phyloP scores from a whole-genome alignment of 2,329 filamentous ascomycete species.

The Xylaria multiplex region DNA sequence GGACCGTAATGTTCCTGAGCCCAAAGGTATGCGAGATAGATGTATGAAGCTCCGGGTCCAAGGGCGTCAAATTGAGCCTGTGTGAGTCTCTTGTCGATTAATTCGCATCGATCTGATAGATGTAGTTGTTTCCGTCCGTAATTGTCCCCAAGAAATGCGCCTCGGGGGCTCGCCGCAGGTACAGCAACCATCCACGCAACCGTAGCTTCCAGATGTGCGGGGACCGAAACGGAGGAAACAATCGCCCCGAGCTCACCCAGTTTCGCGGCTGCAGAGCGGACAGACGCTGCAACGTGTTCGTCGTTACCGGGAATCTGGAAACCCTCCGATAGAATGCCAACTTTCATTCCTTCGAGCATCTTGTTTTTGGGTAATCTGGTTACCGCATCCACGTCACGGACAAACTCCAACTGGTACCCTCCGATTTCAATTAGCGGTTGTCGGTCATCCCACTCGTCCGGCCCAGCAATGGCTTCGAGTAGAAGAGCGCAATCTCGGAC shows the following conservation, averaged over 20 bases:
- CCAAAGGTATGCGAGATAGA: slow-evolving; percentile 43
- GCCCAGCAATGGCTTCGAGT: slow-evolving; percentile 48
- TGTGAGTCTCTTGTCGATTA: slow-evolving; percentile 40
- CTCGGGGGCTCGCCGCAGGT: slow-evolving; percentile 25
- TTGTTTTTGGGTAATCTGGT: slow-evolving; percentile 8
- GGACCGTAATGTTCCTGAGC: slow-evolving; percentile 42
- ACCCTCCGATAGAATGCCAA: slow-evolving; percentile 48
- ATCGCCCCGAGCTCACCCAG: slow-evolving; percentile 44
- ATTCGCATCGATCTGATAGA: slow-evolving; percentile 41
- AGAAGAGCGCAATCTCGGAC: slow-evolving; percentile 47
- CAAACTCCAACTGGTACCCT: slow-evolving; percentile 32
- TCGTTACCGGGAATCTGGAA: slow-evolving; percentile 44
- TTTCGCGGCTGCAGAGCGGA: slow-evolving; percentile 43
- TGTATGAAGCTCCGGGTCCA: slow-evolving; percentile 42
- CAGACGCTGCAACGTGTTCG: slow-evolving; percentile 39
- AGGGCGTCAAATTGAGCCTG: slow-evolving; percentile 45
- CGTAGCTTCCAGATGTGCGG: slow-evolving; percentile 43
- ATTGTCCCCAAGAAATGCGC: slow-evolving; percentile 39
- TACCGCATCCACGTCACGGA: slow-evolving; percentile 37
- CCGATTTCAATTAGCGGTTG: slow-evolving; percentile 39
- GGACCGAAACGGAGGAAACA: slow-evolving; percentile 46
- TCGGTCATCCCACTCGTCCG: slow-evolving; percentile 50
- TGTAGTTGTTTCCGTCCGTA: slow-evolving; percentile 43
- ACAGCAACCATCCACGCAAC: slow-evolving; percentile 35
- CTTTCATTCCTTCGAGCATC: slow-evolving; percentile 44